These are phyloP conservation scores for Salix dunnii DNA, from an alignment of 345 rosid genomes.

Conservation along the genomic window DNA sequence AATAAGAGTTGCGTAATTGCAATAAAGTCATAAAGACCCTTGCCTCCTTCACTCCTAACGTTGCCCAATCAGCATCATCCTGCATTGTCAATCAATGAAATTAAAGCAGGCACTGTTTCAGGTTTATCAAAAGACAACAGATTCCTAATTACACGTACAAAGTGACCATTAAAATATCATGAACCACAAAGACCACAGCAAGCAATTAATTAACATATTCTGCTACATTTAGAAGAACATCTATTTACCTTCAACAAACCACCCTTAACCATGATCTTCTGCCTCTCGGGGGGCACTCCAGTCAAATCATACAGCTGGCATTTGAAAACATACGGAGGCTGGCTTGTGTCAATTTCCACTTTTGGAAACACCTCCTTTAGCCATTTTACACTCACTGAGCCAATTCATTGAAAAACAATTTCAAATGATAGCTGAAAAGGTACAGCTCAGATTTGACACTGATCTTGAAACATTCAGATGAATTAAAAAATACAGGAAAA, in stretches of 20 bases:
- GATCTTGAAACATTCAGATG: neutral
- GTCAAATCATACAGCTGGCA: conserved; percentile 82
- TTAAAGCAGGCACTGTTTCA: neutral
- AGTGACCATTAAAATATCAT: neutral
- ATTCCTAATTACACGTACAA: neutral
- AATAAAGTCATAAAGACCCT: conserved; percentile 11
- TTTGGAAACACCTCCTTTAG: conserved; percentile 75
- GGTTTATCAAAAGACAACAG: neutral
- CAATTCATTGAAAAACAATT: conserved; percentile 8
- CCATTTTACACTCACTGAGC: conserved; percentile 89
- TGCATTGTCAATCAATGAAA: conserved; percentile 26
- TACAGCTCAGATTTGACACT: neutral
- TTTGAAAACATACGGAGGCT: conserved; percentile 83
- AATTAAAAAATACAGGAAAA: neutral
- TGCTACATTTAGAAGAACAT: neutral
- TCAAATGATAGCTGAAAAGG: neutral
- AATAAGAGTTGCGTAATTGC: neutral
- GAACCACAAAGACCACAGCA: neutral
- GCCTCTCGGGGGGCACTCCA: conserved; percentile 95
- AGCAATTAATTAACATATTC: neutral
- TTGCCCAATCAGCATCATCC: conserved; percentile 94
- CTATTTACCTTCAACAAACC: conserved; percentile 73
- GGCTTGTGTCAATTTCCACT: conserved; percentile 77
- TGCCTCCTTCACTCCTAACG: conserved; percentile 79
- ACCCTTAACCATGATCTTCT: conserved; percentile 98